Percentiles rank a stretch among this genome's conserved stretches.
phyloP scores from a whole-genome alignment of 2,329 filamentous ascomycete genomes.

The Penicillium paneum region DNA sequence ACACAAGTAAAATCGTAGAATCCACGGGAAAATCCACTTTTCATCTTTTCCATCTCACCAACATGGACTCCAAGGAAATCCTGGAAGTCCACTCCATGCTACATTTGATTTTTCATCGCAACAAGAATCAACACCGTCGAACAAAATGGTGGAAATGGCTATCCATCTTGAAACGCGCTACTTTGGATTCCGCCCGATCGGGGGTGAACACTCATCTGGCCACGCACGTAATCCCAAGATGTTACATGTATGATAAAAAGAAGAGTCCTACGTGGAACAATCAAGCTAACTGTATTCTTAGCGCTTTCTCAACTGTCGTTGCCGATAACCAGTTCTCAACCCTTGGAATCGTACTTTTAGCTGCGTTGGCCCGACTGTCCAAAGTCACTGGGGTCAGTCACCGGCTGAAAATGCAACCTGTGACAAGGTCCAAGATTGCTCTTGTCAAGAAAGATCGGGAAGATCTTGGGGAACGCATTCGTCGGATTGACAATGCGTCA shows the following conservation, averaged over 20 bases:
- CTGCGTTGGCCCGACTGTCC: conserved; percentile 59
- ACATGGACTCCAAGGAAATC: conserved; percentile 33
- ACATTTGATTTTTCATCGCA: conserved; percentile 72
- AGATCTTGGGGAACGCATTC: conserved; percentile 27
- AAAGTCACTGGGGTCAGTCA: conserved; percentile 40
- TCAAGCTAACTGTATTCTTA: conserved; percentile 17
- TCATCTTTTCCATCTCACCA: neutral
- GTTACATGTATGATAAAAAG: conserved; percentile 38
- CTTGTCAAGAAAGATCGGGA: conserved; percentile 9
- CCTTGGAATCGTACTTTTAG: conserved; percentile 67
- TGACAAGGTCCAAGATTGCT: neutral
- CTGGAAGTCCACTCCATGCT: conserved; percentile 48
- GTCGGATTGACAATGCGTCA: conserved; percentile 14
- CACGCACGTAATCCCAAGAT: conserved; percentile 38
- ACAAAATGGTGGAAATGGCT: conserved; percentile 79
- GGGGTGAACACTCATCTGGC: conserved; percentile 28
- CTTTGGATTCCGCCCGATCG: conserved; percentile 54
- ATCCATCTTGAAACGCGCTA: conserved; percentile 65
- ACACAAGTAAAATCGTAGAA: too few species aligned
- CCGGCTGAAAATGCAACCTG: conserved; percentile 14
- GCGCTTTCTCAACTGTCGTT: conserved; percentile 63
- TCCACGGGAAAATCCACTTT: neutral
- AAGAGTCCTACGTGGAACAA: neutral
- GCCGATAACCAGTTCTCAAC: conserved; percentile 71
- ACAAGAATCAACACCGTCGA: conserved; percentile 84